phyloP scores from a whole-genome alignment of 2,329 filamentous ascomycete species.

The Curvularia verruculosa region DNA sequence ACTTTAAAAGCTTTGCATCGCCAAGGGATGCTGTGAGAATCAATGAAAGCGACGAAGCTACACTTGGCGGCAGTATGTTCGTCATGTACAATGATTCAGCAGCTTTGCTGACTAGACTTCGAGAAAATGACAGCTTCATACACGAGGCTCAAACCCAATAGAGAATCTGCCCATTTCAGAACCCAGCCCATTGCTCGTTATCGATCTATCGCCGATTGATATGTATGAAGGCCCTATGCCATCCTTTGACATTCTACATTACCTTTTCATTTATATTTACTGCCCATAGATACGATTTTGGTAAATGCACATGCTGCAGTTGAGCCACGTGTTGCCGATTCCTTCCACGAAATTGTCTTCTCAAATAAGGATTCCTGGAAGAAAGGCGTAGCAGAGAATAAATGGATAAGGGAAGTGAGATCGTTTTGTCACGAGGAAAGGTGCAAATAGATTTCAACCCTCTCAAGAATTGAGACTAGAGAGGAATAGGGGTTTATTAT shows the following conservation, averaged over 20 bases:
- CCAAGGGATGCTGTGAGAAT: neutral
- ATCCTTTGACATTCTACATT: neutral
- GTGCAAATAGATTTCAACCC: no score
- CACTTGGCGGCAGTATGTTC: neutral
- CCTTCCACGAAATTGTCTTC: neutral
- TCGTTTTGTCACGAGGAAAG: neutral
- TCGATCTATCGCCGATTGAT: neutral
- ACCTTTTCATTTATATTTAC: neutral
- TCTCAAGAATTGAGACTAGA: no score
- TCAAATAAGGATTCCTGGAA: neutral
- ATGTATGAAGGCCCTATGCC: neutral
- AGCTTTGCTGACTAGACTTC: neutral
- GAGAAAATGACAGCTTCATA: neutral
- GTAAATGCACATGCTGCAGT: neutral
- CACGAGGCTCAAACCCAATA: neutral
- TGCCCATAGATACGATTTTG: neutral
- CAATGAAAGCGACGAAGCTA: neutral
- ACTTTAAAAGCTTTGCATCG: neutral
- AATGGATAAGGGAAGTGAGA: neutral
- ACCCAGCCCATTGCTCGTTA: neutral
- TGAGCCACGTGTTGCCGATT: neutral
- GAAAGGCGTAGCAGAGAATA: neutral
- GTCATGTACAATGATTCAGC: neutral
- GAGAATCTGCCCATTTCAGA: neutral
- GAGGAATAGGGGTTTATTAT: no score